These are phyloP conservation scores for Berberis thunbergii DNA, from an alignment of 164 flowering plant genomes.

Conservation along the genomic window DNA sequence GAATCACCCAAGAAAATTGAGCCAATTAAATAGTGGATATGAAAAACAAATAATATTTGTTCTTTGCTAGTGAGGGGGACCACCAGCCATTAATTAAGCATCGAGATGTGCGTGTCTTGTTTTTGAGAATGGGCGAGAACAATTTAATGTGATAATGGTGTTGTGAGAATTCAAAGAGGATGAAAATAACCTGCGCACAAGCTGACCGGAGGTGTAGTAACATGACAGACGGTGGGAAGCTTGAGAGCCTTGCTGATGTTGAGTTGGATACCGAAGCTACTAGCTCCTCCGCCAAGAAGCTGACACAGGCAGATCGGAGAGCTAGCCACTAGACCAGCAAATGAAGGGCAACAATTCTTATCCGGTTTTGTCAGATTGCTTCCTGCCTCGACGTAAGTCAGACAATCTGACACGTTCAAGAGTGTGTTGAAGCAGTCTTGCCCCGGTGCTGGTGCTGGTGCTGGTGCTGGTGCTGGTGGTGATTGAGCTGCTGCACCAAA, in stretches of 20 bases:
- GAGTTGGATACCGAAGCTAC: conserved; percentile 23
- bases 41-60: too few species aligned
- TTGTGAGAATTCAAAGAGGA: background rate
- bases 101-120: too few species aligned
- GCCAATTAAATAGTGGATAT: too few species aligned
- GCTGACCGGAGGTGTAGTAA: conserved; percentile 36
- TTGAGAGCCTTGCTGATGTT: conserved; percentile 32
- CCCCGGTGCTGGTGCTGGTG: conserved; percentile 15
- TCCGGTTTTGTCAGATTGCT: conserved; percentile 54
- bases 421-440: conserved; percentile 25
- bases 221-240: conserved; percentile 47
- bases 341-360: conserved; percentile 49
- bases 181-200: conserved; percentile 33
- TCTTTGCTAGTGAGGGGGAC: too few species aligned
- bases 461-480: background rate
- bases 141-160: background rate
- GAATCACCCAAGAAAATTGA: too few species aligned
- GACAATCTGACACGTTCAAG: conserved; percentile 47
- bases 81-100: too few species aligned
- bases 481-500: too few species aligned
- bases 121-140: too few species aligned
- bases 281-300: conserved; percentile 29
- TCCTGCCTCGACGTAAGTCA: conserved; percentile 38
- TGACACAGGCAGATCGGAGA: conserved; percentile 52
- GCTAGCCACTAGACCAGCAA: conserved; percentile 49